Percentiles rank a stretch among this genome's conserved stretches.
These are phyloP conservation scores for Apiotrichum gamsii DNA, from an alignment of 1,284 basidiomycete species.

Conservation along the genomic window DNA sequence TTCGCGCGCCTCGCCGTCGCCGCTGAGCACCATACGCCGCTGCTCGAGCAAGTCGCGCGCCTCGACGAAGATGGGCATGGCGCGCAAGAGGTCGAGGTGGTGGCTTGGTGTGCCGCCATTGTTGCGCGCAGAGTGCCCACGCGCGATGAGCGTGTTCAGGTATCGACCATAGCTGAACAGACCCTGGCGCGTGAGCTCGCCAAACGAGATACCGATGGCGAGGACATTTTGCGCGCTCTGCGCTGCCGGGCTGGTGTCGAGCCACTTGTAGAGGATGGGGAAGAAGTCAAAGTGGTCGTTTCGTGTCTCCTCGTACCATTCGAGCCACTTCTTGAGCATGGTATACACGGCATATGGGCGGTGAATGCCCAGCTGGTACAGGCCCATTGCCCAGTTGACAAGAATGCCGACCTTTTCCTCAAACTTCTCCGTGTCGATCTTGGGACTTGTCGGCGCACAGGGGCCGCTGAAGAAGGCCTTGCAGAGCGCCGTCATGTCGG, in stretches of 20 bases:
- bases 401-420: conserved; percentile 65
- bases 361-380: conserved; percentile 76
- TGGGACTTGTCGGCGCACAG: conserved; percentile 39
- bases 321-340: conserved; percentile 65
- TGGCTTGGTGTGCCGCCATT: conserved; percentile 18
- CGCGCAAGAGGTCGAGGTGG: conserved; percentile 35
- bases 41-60: conserved; percentile 39
- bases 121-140: conserved; percentile 51
- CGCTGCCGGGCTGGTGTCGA: conserved; percentile 63
- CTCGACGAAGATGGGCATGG: conserved; percentile 42
- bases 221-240: conserved; percentile 57
- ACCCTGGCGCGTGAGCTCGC: conserved; percentile 66
- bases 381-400: conserved; percentile 79
- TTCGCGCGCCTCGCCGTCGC: conserved; percentile 29
- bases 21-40: conserved; percentile 35
- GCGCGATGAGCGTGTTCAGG: conserved; percentile 73
- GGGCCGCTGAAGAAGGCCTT: conserved; percentile 57
- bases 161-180: conserved; percentile 80
- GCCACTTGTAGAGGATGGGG: conserved; percentile 67
- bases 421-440: conserved; percentile 47
- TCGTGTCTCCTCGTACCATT: conserved; percentile 37
- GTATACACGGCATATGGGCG: conserved; percentile 73
- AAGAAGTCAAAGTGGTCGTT: conserved; percentile 36
- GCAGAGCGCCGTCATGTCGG: conserved; percentile 55
- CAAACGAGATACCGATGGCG: conserved; percentile 66